phyloP scores from a whole-genome alignment of 805 yeast species.

The Clavispora santaluciae region DNA sequence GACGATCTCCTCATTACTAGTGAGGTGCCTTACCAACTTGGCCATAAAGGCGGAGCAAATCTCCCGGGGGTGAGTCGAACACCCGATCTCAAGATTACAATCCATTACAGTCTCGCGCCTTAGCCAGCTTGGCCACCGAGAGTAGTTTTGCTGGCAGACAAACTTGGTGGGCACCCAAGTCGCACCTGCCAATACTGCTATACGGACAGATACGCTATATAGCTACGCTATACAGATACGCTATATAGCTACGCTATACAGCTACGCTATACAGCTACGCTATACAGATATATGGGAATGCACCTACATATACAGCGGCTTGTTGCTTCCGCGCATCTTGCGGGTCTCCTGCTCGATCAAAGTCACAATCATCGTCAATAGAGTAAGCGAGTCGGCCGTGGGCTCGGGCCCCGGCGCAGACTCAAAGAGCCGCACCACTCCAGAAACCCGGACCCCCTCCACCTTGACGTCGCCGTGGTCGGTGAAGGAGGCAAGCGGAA shows the following conservation, averaged over 20 bases:
- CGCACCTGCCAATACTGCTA: too few relatives aligned
- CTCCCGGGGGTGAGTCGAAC: conserved; percentile 52
- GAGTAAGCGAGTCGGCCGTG: conserved; percentile 17
- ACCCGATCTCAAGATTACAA: conserved; percentile 47
- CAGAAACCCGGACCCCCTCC: conserved; percentile 19
- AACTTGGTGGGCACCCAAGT: neutral
- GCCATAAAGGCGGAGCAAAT: conserved; percentile 19
- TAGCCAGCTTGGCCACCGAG: conserved; percentile 50
- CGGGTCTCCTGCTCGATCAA: conserved; percentile 30
- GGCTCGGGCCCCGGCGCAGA: conserved; percentile 6
- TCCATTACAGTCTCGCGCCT: conserved; percentile 48
- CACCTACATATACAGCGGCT: conserved; percentile 15
- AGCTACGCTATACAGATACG: too few relatives aligned
- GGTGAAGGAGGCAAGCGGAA: conserved; percentile 29
- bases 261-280: too few relatives aligned
- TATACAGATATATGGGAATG: too few relatives aligned
- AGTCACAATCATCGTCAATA: conserved; percentile 22
- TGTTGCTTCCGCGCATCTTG: conserved; percentile 29
- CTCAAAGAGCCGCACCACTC: conserved; percentile 18
- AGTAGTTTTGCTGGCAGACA: conserved; percentile 16
- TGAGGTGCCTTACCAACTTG: conserved; percentile 18
- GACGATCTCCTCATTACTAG: conserved; percentile 19
- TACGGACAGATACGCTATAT: too few relatives aligned
- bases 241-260: too few relatives aligned
- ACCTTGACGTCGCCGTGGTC: conserved; percentile 22